phyloP scores from a whole-genome alignment of 495 filamentous ascomycete species.

The Hypomontagnella monticulosa region DNA sequence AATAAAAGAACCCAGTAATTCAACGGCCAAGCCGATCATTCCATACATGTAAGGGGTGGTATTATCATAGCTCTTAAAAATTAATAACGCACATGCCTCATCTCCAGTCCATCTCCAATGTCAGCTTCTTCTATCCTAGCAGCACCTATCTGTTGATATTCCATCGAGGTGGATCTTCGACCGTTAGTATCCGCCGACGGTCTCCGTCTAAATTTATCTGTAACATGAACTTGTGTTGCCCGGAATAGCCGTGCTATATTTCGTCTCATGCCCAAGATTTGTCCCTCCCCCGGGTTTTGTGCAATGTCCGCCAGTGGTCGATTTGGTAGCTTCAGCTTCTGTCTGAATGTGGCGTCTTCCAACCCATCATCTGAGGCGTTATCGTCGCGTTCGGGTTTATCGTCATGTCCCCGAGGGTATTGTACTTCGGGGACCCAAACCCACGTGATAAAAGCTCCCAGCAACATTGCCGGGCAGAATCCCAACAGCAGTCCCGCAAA shows the following conservation, averaged over 20 bases:
- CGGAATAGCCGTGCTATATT: slow-evolving; percentile 33
- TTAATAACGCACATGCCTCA: not conserved
- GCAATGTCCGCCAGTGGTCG: slow-evolving; percentile 34
- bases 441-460: slow-evolving; percentile 49
- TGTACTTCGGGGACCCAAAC: slow-evolving; percentile 52
- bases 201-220: not conserved
- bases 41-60: not conserved
- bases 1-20: not conserved
- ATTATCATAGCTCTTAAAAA: not conserved
- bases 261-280: slow-evolving; percentile 33
- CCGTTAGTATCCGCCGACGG: not conserved
- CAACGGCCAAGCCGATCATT: not conserved
- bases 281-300: slow-evolving; percentile 35
- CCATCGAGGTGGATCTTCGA: not conserved
- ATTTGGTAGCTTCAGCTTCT: slow-evolving; percentile 37
- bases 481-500: slow-evolving; percentile 48
- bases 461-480: slow-evolving; percentile 30
- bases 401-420: slow-evolving; percentile 36
- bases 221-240: slow-evolving; percentile 1
- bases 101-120: slow-evolving; percentile 18
- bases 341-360: slow-evolving; percentile 17
- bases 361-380: slow-evolving; percentile 26
- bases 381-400: slow-evolving; percentile 13
- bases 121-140: slow-evolving; percentile 21
- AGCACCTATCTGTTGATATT: not conserved